Evolutionary conservation across 2,329 filamentous ascomycete species (phyloP).

Genomic region (Botrytis byssoidea): DNA sequence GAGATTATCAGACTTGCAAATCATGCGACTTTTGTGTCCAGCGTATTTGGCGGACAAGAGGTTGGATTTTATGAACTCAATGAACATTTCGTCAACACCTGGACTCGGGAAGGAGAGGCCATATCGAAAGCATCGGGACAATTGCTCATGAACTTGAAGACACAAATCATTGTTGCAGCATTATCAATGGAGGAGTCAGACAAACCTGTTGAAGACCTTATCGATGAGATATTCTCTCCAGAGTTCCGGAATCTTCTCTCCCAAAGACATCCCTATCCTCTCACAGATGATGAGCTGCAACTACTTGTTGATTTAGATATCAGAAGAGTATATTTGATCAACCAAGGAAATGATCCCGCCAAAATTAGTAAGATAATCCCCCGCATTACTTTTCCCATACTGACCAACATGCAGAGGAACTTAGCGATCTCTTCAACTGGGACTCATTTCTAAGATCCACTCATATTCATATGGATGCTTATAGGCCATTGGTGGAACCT

Average conservation of each 20-base stretch:
- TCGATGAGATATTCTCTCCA: conserved; percentile 59
- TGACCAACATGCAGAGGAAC: conserved; percentile 14
- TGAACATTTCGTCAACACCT: conserved; percentile 61
- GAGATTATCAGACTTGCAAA: conserved; percentile 63
- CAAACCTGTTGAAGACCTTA: conserved; percentile 51
- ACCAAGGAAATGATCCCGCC: conserved; percentile 49
- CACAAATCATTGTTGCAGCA: conserved; percentile 63
- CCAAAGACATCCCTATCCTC: conserved; percentile 51
- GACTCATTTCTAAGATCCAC: conserved; percentile 61
- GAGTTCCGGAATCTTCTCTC: conserved; percentile 55
- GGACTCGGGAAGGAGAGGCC: conserved; percentile 57
- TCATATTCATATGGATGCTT: conserved; percentile 57
- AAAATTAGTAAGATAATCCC: conserved; percentile 40
- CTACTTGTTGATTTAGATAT: conserved; percentile 55
- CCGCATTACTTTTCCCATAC: background rate
- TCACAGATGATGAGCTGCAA: conserved; percentile 58
- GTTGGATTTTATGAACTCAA: conserved; percentile 64
- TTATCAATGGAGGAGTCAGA: conserved; percentile 53
- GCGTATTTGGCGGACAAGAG: conserved; percentile 62
- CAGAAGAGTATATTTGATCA: conserved; percentile 56
- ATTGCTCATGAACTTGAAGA: conserved; percentile 63
- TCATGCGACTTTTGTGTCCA: conserved; percentile 62
- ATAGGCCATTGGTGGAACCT: conserved; percentile 51
- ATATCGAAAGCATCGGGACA: conserved; percentile 59
- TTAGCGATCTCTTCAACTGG: conserved; percentile 51